Percentiles rank a stretch among this genome's conserved stretches.
Conservation (phyloP, 306 rosid species). For the Leucaena leucocephala region DNA sequence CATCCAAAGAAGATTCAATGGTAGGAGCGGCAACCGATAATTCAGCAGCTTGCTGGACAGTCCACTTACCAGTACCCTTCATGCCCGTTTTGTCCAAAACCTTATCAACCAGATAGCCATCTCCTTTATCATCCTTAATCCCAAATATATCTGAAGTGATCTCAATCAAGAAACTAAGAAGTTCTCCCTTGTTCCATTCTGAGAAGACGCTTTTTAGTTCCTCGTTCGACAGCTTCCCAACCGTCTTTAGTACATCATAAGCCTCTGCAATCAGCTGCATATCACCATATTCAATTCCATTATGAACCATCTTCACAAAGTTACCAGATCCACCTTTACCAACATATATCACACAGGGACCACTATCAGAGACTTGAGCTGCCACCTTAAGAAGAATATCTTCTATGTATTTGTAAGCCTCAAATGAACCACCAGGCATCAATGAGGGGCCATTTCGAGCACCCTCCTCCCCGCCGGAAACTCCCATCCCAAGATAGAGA, state of each 20-base stretch:
- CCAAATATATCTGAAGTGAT: conserved; percentile 90
- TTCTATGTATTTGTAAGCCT: conserved; percentile 85
- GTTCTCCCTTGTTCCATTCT: conserved; percentile 95
- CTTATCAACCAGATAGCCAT: conserved; percentile 89
- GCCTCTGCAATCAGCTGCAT: conserved; percentile 98
- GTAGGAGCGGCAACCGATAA: conserved; percentile 93
- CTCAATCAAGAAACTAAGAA: conserved; percentile 87
- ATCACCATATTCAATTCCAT: conserved; percentile 91
- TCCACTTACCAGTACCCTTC: conserved; percentile 98
- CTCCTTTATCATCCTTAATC: conserved; percentile 82
- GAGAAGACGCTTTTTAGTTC: conserved; percentile 70
- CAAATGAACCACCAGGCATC: conserved; percentile 96
- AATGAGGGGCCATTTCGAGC: conserved; percentile 87
- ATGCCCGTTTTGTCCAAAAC: conserved; percentile 94
- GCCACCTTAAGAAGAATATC: conserved; percentile 96
- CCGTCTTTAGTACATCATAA: conserved; percentile 85
- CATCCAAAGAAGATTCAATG: conserved; percentile 88
- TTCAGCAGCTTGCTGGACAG: conserved; percentile 97
- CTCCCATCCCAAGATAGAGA: conserved; percentile 95
- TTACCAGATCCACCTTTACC: conserved; percentile 95
- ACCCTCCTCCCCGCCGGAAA: conserved; percentile 97
- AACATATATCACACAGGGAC: conserved; percentile 85
- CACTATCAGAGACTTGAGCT: conserved; percentile 87
- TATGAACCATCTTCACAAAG: conserved; percentile 94
- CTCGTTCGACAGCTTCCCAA: conserved; percentile 82